These are phyloP conservation scores for Melampsora americana DNA, from an alignment of 1,284 basidiomycete genomes.

Conservation along the genomic window DNA sequence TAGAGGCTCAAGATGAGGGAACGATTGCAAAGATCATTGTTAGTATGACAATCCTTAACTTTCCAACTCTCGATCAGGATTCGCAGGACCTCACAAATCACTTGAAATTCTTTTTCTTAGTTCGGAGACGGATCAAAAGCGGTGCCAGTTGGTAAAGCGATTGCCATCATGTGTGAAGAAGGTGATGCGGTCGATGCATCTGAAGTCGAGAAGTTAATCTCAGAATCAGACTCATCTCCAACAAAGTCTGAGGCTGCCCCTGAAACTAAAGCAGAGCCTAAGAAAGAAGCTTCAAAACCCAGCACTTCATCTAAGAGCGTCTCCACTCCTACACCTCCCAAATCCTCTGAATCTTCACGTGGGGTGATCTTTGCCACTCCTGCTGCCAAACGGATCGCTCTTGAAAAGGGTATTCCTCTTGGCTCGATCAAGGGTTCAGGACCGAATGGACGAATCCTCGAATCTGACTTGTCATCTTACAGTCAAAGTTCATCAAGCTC, in stretches of 20 bases:
- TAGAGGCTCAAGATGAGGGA: conserved; percentile 96
- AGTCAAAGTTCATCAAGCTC: conserved; percentile 56
- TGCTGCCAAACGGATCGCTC: conserved; percentile 91
- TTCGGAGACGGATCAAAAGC: conserved; percentile 77
- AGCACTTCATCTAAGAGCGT: conserved; percentile 47
- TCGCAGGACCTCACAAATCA: conserved; percentile 50
- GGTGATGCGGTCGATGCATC: conserved; percentile 86
- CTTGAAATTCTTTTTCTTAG: conserved; percentile 56
- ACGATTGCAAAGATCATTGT: conserved; percentile 90
- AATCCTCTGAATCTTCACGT: conserved; percentile 50
- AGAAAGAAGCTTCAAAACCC: conserved; percentile 43
- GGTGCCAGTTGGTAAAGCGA: conserved; percentile 76
- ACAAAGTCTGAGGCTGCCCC: conserved; percentile 53
- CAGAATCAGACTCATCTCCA: conserved; percentile 49
- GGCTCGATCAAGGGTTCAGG: conserved; percentile 88
- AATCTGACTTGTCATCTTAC: conserved; percentile 72
- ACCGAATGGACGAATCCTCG: conserved; percentile 87
- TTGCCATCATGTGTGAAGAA: conserved; percentile 87
- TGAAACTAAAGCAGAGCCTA: conserved; percentile 47
- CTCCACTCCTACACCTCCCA: conserved; percentile 50
- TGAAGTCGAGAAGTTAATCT: conserved; percentile 59
- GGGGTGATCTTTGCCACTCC: conserved; percentile 80
- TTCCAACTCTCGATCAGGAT: conserved; percentile 52
- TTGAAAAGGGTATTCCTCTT: conserved; percentile 90
- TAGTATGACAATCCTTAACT: conserved; percentile 58